Evolutionary conservation across 768 basidiomycete genomes (phyloP), one percentile per base, ranked within the genome.

Genomic region (Gautieria morchelliformis): DNA sequence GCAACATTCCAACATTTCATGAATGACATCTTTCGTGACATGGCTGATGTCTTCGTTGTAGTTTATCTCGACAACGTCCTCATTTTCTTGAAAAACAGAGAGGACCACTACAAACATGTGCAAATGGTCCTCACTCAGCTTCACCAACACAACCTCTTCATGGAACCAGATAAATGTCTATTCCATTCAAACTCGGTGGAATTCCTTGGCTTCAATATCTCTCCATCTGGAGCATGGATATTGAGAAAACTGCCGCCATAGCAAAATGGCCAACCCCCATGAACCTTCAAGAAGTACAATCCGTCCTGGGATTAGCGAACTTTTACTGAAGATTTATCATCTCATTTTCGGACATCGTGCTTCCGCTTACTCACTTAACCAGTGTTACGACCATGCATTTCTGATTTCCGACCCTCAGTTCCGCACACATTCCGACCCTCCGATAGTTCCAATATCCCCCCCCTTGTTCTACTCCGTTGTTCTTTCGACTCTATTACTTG

Each of bases 1-100:
- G 68, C 76, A 0, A 60, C 68, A 1, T 78, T 76, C 60, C 77
- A 79, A 61, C 54, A 61, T 17, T n/a, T n/a, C n/a, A n/a, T n/a
- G n/a, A n/a, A n/a, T n/a, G n/a, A n/a, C n/a, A n/a, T n/a, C n/a
- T n/a, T n/a, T n/a, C n/a, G n/a, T n/a, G n/a, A n/a, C n/a, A n/a
- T n/a, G n/a, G n/a, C n/a, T n/a, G n/a, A n/a, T n/a, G n/a, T n/a
- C n/a, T n/a, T n/a, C n/a, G n/a, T n/a, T n/a, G n/a, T n/a, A n/a
- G n/a, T n/a, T n/a, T n/a, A n/a, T n/a, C n/a, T n/a, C n/a, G n/a
- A n/a, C n/a, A n/a, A n/a, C n/a, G n/a, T n/a, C n/a, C n/a, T n/a
- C n/a, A n/a, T n/a, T n/a, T 72, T 75, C 56, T 75, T 79, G 7
- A 53, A 53, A 5, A 41, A n/a, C 14, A 8, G 5, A 6, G 52